Conservation (phyloP, 2,329 filamentous ascomycete species). For the Colletotrichum brevisporum region DNA sequence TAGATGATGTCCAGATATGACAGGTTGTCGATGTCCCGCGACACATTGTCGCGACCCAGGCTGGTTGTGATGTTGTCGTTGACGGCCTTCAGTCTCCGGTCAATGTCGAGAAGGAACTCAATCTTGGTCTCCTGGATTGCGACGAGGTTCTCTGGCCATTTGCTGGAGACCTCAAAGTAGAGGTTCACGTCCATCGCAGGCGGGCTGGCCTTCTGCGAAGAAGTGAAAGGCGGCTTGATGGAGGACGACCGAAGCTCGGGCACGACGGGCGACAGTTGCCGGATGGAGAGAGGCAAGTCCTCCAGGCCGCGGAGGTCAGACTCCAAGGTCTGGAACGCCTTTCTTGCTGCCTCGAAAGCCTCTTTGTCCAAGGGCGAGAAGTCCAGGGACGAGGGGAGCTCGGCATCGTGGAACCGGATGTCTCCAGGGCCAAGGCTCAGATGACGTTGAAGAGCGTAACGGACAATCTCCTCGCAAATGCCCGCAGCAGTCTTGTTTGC, state of each 20-base stretch:
- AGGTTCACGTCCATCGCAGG: slow-evolving; percentile 83
- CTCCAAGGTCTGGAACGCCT: slow-evolving; percentile 81
- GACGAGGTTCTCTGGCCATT: slow-evolving; percentile 92
- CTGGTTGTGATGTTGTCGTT: slow-evolving; percentile 74
- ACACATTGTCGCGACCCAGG: slow-evolving; percentile 85
- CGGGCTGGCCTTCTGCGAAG: slow-evolving; percentile 59
- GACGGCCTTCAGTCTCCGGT: slow-evolving; percentile 75
- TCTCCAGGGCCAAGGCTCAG: slow-evolving; percentile 72
- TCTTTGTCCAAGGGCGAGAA: slow-evolving; percentile 63
- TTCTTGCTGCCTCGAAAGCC: slow-evolving; percentile 77
- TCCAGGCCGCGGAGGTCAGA: slow-evolving; percentile 82
- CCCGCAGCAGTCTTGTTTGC: slow-evolving; percentile 72
- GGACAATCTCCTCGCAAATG: slow-evolving; percentile 84
- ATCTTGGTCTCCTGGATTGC: slow-evolving; percentile 96
- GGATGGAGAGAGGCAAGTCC: slow-evolving; percentile 87
- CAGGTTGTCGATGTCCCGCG: slow-evolving; percentile 78
- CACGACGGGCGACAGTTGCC: slow-evolving; percentile 82
- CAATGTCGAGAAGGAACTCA: slow-evolving; percentile 86
- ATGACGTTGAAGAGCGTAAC: slow-evolving; percentile 79
- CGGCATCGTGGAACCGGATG: slow-evolving; percentile 65
- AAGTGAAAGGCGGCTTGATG: slow-evolving; percentile 64
- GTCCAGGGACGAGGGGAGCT: slow-evolving; percentile 63
- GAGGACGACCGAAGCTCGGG: slow-evolving; percentile 82
- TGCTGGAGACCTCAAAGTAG: slow-evolving; percentile 92
- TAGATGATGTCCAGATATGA: slow-evolving; percentile 88